A percentile compares a stretch with the other conserved stretches of the same genome.
Conservation (phyloP, 2,329 filamentous ascomycete species). For the Microsporum audouinii region DNA sequence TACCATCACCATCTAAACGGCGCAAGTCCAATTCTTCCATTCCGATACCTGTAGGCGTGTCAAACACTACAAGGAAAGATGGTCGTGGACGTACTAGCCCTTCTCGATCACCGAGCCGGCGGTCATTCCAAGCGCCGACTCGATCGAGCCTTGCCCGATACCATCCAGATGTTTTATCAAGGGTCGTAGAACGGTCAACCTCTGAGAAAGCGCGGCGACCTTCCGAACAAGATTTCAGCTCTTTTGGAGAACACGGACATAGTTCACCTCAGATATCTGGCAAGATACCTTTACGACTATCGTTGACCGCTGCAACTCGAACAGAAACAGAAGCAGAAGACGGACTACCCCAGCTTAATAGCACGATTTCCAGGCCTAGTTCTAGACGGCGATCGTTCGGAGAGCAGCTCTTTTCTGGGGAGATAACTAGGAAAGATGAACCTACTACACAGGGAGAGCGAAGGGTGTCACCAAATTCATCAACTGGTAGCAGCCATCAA, state of each 20-base stretch:
- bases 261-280: background rate
- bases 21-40: slow-evolving; percentile 50
- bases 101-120: slow-evolving; percentile 29
- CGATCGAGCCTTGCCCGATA: slow-evolving; percentile 51
- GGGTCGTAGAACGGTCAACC: slow-evolving; percentile 32
- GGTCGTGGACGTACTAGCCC: slow-evolving; percentile 20
- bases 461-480: background rate
- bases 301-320: background rate
- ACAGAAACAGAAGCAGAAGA: background rate
- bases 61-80: slow-evolving; percentile 22
- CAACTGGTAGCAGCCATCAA: background rate
- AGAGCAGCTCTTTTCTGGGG: background rate
- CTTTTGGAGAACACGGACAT: background rate
- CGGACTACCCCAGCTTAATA: background rate
- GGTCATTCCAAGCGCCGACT: slow-evolving; percentile 57
- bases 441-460: background rate
- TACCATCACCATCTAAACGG: slow-evolving; percentile 48
- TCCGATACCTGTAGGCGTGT: slow-evolving; percentile 33
- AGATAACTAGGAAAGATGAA: background rate
- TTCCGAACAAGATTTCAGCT: slow-evolving; percentile 12
- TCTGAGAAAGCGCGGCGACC: slow-evolving; percentile 24
- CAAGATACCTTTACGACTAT: background rate
- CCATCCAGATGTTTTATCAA: slow-evolving; percentile 47
- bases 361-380: background rate
- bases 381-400: background rate